Conservation (phyloP, 225 moss, liverwort and hornwort genomes). For the Pleurozium schreberi region DNA sequence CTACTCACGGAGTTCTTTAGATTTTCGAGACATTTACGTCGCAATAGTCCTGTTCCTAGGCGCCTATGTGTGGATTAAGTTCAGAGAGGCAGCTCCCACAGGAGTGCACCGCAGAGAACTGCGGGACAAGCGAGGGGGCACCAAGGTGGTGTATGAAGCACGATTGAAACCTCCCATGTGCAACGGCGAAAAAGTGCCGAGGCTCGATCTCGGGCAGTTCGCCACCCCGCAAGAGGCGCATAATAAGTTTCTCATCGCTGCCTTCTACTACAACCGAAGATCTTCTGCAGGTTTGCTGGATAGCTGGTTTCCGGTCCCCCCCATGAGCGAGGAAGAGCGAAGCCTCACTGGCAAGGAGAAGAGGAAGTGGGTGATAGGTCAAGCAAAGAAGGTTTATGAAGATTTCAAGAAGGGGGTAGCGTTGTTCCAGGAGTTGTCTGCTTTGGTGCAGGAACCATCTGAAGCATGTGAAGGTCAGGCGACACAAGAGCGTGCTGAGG, state of each 20-base stretch:
- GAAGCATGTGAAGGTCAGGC: not conserved
- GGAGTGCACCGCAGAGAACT: not conserved
- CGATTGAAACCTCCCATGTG: not conserved
- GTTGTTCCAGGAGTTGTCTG: too few relatives aligned
- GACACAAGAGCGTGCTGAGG: not conserved
- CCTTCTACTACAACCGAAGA: not conserved
- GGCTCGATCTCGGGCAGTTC: not conserved
- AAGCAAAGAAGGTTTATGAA: not conserved
- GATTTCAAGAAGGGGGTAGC: not conserved
- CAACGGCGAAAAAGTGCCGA: not conserved
- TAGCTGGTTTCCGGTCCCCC: not conserved
- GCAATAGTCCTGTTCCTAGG: not conserved
- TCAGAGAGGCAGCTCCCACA: not conserved
- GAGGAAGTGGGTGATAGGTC: not conserved
- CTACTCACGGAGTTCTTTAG: not conserved
- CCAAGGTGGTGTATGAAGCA: not conserved
- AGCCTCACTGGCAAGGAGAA: not conserved
- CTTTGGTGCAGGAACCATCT: too few relatives aligned
- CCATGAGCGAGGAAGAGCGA: not conserved
- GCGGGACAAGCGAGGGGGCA: not conserved
- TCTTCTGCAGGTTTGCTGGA: not conserved
- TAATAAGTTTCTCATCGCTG: not conserved
- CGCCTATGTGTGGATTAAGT: not conserved
- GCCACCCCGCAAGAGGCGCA: not conserved
- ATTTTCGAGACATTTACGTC: not conserved